Evolutionary conservation across 257 asterid genomes (phyloP).

Genomic region (Solanum clarkiae): DNA sequence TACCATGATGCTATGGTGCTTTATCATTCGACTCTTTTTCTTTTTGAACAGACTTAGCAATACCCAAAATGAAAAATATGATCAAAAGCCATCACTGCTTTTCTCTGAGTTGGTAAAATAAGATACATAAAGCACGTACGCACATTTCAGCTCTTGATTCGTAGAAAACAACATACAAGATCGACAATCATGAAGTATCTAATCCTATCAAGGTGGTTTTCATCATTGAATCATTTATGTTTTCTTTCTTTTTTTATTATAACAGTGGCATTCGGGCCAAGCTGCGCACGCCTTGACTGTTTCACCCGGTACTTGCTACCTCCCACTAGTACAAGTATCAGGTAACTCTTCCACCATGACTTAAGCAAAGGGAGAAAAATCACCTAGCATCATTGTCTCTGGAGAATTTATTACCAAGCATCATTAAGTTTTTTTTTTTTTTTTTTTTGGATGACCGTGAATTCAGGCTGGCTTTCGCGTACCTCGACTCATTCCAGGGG

Average conservation of each 20-base stretch:
- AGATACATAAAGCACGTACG: neutral
- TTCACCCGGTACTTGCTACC: neutral
- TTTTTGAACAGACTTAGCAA: neutral
- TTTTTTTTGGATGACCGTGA: too few relatives aligned
- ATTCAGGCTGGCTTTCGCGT: too few relatives aligned
- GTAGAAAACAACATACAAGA: neutral
- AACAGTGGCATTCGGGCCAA: neutral
- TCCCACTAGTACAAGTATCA: neutral
- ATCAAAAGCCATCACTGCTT: neutral
- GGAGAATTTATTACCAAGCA: neutral
- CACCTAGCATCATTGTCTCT: neutral
- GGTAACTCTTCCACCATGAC: neutral
- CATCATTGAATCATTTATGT: neutral
- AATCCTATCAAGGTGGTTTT: neutral
- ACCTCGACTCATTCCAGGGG: too few relatives aligned
- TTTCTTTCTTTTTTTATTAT: neutral
- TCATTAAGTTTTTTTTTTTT: neutral
- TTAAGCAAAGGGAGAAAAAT: neutral
- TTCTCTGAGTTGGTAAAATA: neutral
- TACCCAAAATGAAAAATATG: neutral
- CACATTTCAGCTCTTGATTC: neutral
- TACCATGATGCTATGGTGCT: neutral
- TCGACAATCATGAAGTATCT: neutral
- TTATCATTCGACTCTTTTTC: neutral
- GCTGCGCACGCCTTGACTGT: neutral